Base-by-base conservation (phyloP, 2,329 filamentous ascomycete genomes). In the Incumbomyces lentus region DNA sequence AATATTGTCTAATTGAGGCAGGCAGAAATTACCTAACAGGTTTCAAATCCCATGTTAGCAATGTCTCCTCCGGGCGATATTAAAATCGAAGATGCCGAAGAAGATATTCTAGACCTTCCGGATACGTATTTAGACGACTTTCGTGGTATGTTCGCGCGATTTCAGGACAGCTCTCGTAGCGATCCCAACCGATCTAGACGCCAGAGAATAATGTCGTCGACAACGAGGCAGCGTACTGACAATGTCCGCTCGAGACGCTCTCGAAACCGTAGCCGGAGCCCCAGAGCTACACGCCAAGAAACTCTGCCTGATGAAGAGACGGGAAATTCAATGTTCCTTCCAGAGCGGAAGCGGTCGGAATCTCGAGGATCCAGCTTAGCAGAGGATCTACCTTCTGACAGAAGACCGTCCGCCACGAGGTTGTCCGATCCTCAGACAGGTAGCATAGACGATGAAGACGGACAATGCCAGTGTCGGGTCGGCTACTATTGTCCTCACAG, bases 401-500 rank as follows among this genome's bases (percentile, higher is more conserved):
- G 5, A 26, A 26, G 22, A 4, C 22, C 22, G 8, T 26, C 22
- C 22, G n/a, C n/a, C n/a, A n/a, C n/a, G n/a, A n/a, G n/a, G n/a
- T n/a, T n/a, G n/a, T n/a, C 22, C n/a, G 30, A 12, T 18, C 40
- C 3, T 11, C 16, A 19, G 12, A 12, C 39, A 10, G 17, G 16
- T 35, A 35, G 19, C 14, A 13, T 11, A 13, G 38, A 40, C 11
- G 6, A 29, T n/a, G 13, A 11, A 26, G 16, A 10, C 22, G 26
- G 29, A 17, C 32, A n/a, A n/a, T 55, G 53, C 35, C 26, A 11
- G 29, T 55, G 53, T 32, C 49, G 51, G n/a, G 45, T 54, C 13
- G 35, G 38, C 16, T 38, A 40, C 8, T 14, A 33, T 7, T 54
- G 53, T 31, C 16, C 41, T 22, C 37, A 37, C 3, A 54, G 39